phyloP scores from a whole-genome alignment of 1,284 basidiomycete genomes.

The Blastosporella zonata region DNA sequence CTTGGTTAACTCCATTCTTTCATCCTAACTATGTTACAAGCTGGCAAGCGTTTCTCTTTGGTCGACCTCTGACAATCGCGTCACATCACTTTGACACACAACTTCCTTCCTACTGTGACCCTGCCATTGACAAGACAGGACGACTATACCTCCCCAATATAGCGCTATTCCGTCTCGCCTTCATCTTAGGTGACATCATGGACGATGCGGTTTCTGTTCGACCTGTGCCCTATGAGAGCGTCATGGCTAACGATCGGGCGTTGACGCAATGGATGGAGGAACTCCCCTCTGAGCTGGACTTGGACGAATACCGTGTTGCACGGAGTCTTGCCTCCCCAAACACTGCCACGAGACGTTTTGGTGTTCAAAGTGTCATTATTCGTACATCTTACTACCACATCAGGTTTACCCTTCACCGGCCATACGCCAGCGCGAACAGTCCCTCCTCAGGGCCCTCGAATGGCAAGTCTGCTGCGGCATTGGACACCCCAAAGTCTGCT shows the following conservation, averaged over 20 bases:
- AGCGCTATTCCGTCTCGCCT: slow-evolving; percentile 70
- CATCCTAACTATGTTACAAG: slow-evolving; percentile 33
- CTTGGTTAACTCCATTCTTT: background rate
- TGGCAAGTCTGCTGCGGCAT: slow-evolving; percentile 13
- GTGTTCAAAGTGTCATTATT: slow-evolving; percentile 75
- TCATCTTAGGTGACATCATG: slow-evolving; percentile 77
- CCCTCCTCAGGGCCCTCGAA: slow-evolving; percentile 29
- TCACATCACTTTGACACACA: slow-evolving; percentile 79
- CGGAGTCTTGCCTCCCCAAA: slow-evolving; percentile 61
- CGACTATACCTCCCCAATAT: slow-evolving; percentile 69
- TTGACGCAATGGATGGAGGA: slow-evolving; percentile 70
- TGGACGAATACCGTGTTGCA: slow-evolving; percentile 71
- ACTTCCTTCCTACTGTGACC: slow-evolving; percentile 63
- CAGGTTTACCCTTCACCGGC: slow-evolving; percentile 77
- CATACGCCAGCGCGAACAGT: slow-evolving; percentile 53
- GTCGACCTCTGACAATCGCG: slow-evolving; percentile 68
- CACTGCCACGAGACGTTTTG: slow-evolving; percentile 53
- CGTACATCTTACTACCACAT: slow-evolving; percentile 75
- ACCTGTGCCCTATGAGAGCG: slow-evolving; percentile 67
- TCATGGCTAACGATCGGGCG: slow-evolving; percentile 66
- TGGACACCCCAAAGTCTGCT: slow-evolving; percentile 45
- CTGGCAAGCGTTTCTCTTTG: slow-evolving; percentile 84
- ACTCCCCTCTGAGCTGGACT: slow-evolving; percentile 65
- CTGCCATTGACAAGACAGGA: slow-evolving; percentile 54
- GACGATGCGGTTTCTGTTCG: slow-evolving; percentile 76